Base-by-base conservation (phyloP, 2,329 filamentous ascomycete species). In the Arthrobotrys musiformis region DNA sequence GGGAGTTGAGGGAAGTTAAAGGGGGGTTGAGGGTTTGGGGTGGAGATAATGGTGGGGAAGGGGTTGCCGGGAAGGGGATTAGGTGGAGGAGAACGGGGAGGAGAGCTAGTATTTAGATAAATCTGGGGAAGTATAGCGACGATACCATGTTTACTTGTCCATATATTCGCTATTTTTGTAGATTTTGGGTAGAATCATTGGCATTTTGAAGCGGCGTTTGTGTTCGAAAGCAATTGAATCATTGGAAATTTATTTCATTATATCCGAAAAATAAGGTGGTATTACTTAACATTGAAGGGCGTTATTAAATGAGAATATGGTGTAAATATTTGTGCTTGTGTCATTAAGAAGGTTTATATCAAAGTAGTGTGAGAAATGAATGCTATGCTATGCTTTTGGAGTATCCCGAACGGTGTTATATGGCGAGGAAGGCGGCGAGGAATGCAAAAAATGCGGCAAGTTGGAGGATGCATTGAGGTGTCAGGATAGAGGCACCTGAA, bases 1-100 rank as follows among this genome's bases (percentile, higher is more conserved):
- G 89, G 64, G 88, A 90, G 80, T 85, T 98, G 82, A 90, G 90
- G 82, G 92, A 92, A 42, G 72, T 76, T 17, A 88, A 96, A 81
- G 94, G 94, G 0, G 87, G 91, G 42, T 84, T 99, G 79, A 89
- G 89, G 15, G 84, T 86, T 5, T 83, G 85, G 64, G 79, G 80
- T 30, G 80, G 85, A 85, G 80, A 86, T 85, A 82, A 86, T 42
- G 70, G 61, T n/a, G 70, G 66, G 7, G 70, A 70, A 42, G 70
- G 76, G n/a, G 58, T 61, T 40, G 76, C 58, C n/a, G 64, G 70
- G 24, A 76, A 70, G 67, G 84, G 78, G 85, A 86, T 82, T 86
- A 86, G 81, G 82, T 85, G 82, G 85, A 83, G 83, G 28, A 67
- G 67, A 26, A 69, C 68, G 33, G 74, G 74, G 0, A 62, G 74